Base-by-base conservation (phyloP, 202 grass and related monocot genomes). In the Saccharum hybrid region DNA sequence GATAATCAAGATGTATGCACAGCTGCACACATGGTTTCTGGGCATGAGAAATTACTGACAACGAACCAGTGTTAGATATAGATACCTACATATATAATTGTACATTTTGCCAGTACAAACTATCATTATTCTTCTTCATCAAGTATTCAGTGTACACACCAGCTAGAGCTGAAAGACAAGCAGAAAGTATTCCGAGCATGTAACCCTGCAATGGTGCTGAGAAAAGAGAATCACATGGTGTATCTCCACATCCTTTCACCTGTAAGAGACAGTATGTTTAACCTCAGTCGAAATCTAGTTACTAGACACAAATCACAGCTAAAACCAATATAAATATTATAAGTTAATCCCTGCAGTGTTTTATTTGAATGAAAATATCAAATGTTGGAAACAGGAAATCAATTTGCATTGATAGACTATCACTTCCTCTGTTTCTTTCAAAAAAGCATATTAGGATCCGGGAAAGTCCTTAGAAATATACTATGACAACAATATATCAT, bases 81-180 rank as follows among this genome's bases (percentile, higher is more conserved):
- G 85, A 77, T 91, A 87, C 89, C 37, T 96, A 98, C 96, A 21
- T 92, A 83, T 98, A 98, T 86, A 98, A 87, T 85, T 98, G 96
- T 41, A 92, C 84, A 81, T 98, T 98, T 85, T 98, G 96, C 96
- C 96, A 98, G 74, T 92, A 96, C 48, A 98, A 87, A 62, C 93
- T 96, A 69, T 96, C 96, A 90, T 83, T 98, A 45, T 96, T 94
- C 85, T 92, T 98, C 91, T 98, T 98, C 96, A 98, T 95, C 66
- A 98, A 85, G 67, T 98, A 98, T 72, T 98, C 93, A 13, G 93
- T 98, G 78, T 98, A 98, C 39, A 98, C 88, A 78, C 96, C 91
- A 83, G 88, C 96, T 79, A 98, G 90, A 59, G 96, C 96, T 83
- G 96, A 98, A 75, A 98, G 93, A 87, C 91, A 98, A 66, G 96